Evolutionary conservation across 2,329 filamentous ascomycete genomes (phyloP).

Genomic region (Emericellopsis cladophorae): DNA sequence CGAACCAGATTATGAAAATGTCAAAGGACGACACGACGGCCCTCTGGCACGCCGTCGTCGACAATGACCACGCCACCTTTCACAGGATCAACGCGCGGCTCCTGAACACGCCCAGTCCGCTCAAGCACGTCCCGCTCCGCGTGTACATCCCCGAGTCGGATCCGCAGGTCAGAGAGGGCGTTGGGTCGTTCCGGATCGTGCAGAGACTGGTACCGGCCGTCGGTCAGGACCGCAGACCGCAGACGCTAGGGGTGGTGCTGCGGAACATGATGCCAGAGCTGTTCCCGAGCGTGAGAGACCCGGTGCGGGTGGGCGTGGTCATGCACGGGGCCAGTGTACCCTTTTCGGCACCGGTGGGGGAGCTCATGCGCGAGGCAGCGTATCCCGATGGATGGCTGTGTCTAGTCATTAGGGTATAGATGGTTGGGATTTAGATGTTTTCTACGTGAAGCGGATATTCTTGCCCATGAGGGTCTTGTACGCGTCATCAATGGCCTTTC

Average conservation of each 20-base stretch:
- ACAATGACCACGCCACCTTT: constrained; percentile 64
- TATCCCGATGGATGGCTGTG: constrained; percentile 92
- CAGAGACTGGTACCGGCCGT: constrained; percentile 57
- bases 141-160: constrained; percentile 61
- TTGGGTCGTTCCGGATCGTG: constrained; percentile 54
- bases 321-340: constrained; percentile 79
- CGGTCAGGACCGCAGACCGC: constrained; percentile 23
- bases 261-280: constrained; percentile 64
- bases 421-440: background rate
- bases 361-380: constrained; percentile 68
- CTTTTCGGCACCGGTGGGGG: constrained; percentile 66
- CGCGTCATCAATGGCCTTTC: constrained; percentile 67
- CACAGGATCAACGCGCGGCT: constrained; percentile 63
- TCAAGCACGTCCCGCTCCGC: constrained; percentile 77
- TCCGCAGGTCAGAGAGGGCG: constrained; percentile 11
- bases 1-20: constrained; percentile 80
- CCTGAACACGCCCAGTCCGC: constrained; percentile 59
- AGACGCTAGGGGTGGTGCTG: constrained; percentile 61
- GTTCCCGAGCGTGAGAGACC: constrained; percentile 77
- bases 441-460: constrained; percentile 49
- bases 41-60: constrained; percentile 69
- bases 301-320: constrained; percentile 71
- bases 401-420: constrained; percentile 57
- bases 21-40: constrained; percentile 73
- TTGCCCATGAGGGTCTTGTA: constrained; percentile 65